Evolutionary conservation across 768 basidiomycete species (phyloP).

Genomic region (Kwoniella dendrophila): DNA sequence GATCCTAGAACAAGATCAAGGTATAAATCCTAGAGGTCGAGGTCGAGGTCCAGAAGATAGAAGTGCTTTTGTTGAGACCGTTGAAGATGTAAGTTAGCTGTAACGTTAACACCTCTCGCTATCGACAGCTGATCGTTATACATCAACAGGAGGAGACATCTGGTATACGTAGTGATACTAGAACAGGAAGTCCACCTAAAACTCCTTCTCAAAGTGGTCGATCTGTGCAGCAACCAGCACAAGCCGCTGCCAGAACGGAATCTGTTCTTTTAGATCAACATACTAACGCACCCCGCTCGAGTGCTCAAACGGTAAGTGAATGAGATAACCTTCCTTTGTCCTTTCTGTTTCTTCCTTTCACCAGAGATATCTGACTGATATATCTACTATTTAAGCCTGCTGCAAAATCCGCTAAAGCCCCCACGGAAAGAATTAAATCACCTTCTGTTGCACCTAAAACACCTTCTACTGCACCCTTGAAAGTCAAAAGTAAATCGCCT

Average conservation of each 20-base stretch:
- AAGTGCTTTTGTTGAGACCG: slow-evolving; percentile 54
- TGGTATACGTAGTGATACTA: slow-evolving; percentile 10
- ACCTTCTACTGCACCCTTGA: not conserved
- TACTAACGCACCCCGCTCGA: slow-evolving; percentile 6
- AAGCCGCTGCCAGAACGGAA: slow-evolving; percentile 7
- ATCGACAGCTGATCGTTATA: not conserved
- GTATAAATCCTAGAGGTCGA: slow-evolving; percentile 12
- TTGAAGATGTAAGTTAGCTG: slow-evolving; percentile 48
- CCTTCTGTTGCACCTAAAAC: slow-evolving; percentile 10
- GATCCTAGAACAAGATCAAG: slow-evolving; percentile 27
- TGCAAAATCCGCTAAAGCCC: not conserved
- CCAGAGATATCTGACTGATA: not conserved
- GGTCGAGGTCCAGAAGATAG: slow-evolving; percentile 31
- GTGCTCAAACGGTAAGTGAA: slow-evolving; percentile 9
- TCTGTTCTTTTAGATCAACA: slow-evolving; percentile 10
- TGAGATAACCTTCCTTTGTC: too few relatives aligned
- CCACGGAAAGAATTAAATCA: slow-evolving; percentile 6
- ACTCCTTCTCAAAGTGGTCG: slow-evolving; percentile 2
- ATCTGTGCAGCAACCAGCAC: not conserved
- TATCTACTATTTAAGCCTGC: slow-evolving; percentile 2
- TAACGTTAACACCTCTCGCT: not conserved
- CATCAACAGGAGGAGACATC: slow-evolving; percentile 19
- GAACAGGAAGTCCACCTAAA: slow-evolving; percentile 10
- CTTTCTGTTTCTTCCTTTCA: slow-evolving; percentile 13
- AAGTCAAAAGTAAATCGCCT: slow-evolving; percentile 6